phyloP scores from a whole-genome alignment of 169 alveolate species.

The Theileria parva region DNA sequence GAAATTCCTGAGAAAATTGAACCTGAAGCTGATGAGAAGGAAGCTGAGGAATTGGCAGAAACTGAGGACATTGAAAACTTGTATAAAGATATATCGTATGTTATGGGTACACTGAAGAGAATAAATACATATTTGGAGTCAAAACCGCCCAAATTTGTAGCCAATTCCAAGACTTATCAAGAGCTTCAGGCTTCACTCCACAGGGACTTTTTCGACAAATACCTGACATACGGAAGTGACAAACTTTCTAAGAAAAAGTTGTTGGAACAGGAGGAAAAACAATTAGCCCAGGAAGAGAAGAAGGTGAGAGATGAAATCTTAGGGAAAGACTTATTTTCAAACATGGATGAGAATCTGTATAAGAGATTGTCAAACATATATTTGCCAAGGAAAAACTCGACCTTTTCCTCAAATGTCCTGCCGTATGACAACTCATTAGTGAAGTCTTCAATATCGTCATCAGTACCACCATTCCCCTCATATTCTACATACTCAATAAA shows the following conservation, averaged over 20 bases:
- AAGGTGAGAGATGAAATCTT: background rate
- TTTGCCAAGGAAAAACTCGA: background rate
- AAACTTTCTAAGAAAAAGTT: background rate
- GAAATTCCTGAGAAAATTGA: background rate
- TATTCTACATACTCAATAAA: background rate
- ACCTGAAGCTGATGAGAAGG: background rate
- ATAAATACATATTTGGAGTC: background rate
- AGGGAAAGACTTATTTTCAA: background rate
- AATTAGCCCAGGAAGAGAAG: background rate
- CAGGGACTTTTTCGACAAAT: background rate
- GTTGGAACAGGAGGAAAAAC: background rate
- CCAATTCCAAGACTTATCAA: background rate
- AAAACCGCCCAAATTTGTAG: constrained; percentile 5
- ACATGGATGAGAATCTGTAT: background rate
- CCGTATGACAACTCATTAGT: background rate
- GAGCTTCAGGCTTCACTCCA: background rate
- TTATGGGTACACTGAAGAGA: constrained; percentile 1
- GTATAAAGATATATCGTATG: background rate
- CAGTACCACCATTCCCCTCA: background rate
- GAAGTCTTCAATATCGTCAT: background rate
- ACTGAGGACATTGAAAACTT: background rate
- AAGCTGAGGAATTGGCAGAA: background rate
- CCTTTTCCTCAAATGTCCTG: background rate
- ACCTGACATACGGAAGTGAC: too few species aligned
- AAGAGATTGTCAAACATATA: background rate